Evolutionary conservation across 2,329 filamentous ascomycete genomes (phyloP), one percentile per base, ranked within the genome.

Genomic region (Cladophialophora psammophila): DNA sequence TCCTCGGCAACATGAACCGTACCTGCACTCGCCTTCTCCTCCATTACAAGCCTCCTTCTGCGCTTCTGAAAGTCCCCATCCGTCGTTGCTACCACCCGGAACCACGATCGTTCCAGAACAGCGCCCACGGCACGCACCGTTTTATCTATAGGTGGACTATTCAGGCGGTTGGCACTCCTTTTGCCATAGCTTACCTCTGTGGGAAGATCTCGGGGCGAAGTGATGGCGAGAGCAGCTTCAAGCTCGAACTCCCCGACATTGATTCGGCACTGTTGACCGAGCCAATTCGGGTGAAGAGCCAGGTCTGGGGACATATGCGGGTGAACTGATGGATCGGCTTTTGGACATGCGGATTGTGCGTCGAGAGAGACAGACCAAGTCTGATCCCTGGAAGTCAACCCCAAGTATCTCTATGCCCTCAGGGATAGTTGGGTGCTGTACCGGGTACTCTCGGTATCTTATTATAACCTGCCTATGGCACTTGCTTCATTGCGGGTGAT

Each of bases 71-170:
- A 12, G 18, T 31, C 1, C 45, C 18, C 12, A 6, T 31, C n/a
- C 55, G 60, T 12, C 62, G 68, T 4, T 36, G 34, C 3, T 70
- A 57, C 42, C 68, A 70, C 36, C 65, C 68, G 6, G 68, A 70
- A 50, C 60, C 63, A 35, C 68, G 63, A 12, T 64, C 62, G 34
- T 65, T 68, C n/a, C 61, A 63, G 20, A 42, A 50, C 31, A 68
- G 62, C 32, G 52, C 65, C 7, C 68, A 70, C 42, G 59, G 63
- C 31, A 63, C 57, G 5, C 65, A 68, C 55, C 65, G 68, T 42
- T 67, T 67, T 15, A 42, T 70, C 18, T 70, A 70, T 59, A 26
- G 68, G 34, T 70, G 68, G 68, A 68, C 62, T 7, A 63, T 65
- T 5, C 68, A 70, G 54, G 68, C 68, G 7, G 55, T 70, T 50